Base-by-base conservation (phyloP, 2,329 filamentous ascomycete genomes). In the Trichoderma endophyticum region DNA sequence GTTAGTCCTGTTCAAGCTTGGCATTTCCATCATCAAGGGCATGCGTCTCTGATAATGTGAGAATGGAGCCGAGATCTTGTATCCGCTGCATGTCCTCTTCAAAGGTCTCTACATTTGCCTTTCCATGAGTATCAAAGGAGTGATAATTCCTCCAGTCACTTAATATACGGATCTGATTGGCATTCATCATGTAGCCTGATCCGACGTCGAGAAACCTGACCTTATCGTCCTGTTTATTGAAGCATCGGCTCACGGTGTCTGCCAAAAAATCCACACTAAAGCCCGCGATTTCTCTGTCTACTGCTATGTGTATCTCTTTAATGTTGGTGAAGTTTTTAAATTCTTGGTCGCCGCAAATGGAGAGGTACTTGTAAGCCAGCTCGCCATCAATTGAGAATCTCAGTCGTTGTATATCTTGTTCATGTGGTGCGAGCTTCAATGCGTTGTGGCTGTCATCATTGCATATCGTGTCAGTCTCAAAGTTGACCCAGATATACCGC, bases 351-450 rank as follows among this genome's bases (percentile, higher is more conserved):
- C 43, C 43, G 5, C 0, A 6, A 51, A 14, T 24, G n/a, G 43
- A 1, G 9, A 21, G 1, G 9, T 26, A 28, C 0, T 28, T 0
- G 24, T 6, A 51, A 51, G 14, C 54, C 15, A 12, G 0, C 14
- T 21, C 51, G 3, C 11, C 26, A 14, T 28, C 7, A 18, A 56
- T 18, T 1, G 24, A 2, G 51, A 59, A 6, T 3, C 56, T 59
- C 7, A 59, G 56, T 9, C 28, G 6, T 30, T 59, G 56, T 30
- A 59, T 21, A n/a, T 59, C 56, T 7, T 28, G 12, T n/a, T 30
- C 0, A 2, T 59, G 28, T 8, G 26, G 14, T 5, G 0, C 26
- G 3, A 59, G 26, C 0, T 8, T 11, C 4, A 30, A 1, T 5
- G 2, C 0, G 14, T 28, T 0, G 12, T 8, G 7, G 56, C 9